Percentiles rank a stretch among this genome's conserved stretches.
These are phyloP conservation scores for Heteromeles arbutifolia DNA, from an alignment of 306 rosid species.

Conservation along the genomic window DNA sequence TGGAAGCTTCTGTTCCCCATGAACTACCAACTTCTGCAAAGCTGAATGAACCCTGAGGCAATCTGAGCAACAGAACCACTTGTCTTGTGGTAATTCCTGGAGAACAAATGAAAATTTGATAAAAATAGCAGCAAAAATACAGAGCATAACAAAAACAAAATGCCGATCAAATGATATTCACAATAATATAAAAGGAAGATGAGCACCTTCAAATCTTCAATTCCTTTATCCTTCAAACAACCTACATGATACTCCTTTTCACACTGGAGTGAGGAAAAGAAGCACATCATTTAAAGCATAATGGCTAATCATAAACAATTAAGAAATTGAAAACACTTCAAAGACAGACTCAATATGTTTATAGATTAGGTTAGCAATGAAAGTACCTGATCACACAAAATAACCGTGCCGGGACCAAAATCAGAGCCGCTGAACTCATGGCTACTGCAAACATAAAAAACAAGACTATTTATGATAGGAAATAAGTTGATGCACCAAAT, in stretches of 20 bases:
- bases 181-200: not conserved
- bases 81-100: constrained; percentile 68
- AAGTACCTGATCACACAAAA: constrained; percentile 83
- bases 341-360: not conserved
- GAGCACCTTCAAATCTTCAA: constrained; percentile 51
- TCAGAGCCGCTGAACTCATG: constrained; percentile 44
- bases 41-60: constrained; percentile 39
- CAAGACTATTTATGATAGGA: not conserved
- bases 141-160: not conserved
- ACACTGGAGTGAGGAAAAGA: constrained; percentile 38
- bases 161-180: not conserved
- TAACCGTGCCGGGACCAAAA: constrained; percentile 64
- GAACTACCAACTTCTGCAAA: constrained; percentile 41
- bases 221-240: constrained; percentile 63
- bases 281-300: not conserved
- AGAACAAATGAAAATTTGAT: not conserved
- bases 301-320: not conserved
- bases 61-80: constrained; percentile 63
- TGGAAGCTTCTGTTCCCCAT: constrained; percentile 46
- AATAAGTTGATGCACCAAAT: not conserved
- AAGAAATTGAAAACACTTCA: not conserved
- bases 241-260: constrained; percentile 77
- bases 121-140: not conserved
- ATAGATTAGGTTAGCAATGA: not conserved
- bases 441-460: constrained; percentile 35